A percentile compares a stretch with the other conserved stretches of the same genome.
Evolutionary conservation across 306 rosid species (phyloP).

Genomic region (Dryas octopetala): DNA sequence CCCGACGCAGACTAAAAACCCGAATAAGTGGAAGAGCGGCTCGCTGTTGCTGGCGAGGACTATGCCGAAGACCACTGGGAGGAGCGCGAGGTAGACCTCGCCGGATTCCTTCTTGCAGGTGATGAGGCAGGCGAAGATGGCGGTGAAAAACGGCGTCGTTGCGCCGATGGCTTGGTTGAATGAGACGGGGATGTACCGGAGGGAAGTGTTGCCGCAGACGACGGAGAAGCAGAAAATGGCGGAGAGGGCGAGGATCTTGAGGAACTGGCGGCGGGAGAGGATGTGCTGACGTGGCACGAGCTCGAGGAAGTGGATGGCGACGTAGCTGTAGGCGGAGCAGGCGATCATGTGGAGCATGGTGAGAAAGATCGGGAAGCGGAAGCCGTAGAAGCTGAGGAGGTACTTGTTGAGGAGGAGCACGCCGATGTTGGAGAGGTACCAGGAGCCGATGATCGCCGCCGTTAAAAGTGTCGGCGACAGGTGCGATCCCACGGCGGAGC

Average conservation of each 20-base stretch:
- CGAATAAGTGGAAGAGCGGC: conserved; percentile 74
- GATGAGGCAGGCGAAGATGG: conserved; percentile 66
- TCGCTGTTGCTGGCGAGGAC: conserved; percentile 80
- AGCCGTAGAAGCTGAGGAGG: conserved; percentile 83
- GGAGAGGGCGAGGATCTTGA: conserved; percentile 76
- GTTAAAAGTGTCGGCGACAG: conserved; percentile 46
- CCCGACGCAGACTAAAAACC: conserved; percentile 73
- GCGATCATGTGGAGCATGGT: conserved; percentile 96
- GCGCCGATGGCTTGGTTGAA: conserved; percentile 96
- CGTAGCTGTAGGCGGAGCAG: conserved; percentile 67
- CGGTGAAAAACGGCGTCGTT: conserved; percentile 90
- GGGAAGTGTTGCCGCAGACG: conserved; percentile 87
- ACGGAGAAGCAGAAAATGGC: conserved; percentile 90
- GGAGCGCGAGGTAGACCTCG: conserved; percentile 64
- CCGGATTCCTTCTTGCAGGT: conserved; percentile 76
- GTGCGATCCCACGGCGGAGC: conserved; percentile 27
- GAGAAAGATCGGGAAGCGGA: conserved; percentile 81
- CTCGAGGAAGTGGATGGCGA: conserved; percentile 59
- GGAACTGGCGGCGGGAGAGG: conserved; percentile 66
- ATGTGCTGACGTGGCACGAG: conserved; percentile 75
- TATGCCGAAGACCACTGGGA: conserved; percentile 86
- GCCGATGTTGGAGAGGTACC: conserved; percentile 93
- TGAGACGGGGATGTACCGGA: conserved; percentile 81
- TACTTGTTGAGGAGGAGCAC: conserved; percentile 90
- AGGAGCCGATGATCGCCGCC: conserved; percentile 56